A percentile compares a stretch with the other conserved stretches of the same genome.
These are phyloP conservation scores for Flaveria bidentis DNA, from an alignment of 129 eudicot genomes.

Conservation along the genomic window DNA sequence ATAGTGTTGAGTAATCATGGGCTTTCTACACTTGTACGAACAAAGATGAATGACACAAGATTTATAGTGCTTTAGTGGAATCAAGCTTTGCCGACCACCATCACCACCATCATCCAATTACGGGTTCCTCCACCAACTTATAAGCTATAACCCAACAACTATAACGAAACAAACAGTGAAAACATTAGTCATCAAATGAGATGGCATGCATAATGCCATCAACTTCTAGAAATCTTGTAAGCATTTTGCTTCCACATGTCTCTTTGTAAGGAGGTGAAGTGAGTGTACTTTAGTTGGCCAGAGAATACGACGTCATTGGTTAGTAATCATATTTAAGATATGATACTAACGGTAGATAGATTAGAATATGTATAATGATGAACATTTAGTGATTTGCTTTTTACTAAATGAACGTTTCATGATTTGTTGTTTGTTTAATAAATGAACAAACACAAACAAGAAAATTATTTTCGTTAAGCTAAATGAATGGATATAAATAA, in stretches of 20 bases:
- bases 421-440: too few species aligned
- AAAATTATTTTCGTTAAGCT: too few species aligned
- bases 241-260: constrained; percentile 19
- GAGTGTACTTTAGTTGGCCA: constrained; percentile 5
- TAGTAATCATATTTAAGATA: too few species aligned
- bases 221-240: constrained; percentile 6
- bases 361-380: too few species aligned
- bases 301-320: too few species aligned
- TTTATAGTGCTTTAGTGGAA: constrained; percentile 26
- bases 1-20: constrained; percentile 23
- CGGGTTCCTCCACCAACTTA: constrained; percentile 10
- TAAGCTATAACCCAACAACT: constrained; percentile 17
- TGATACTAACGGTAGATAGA: too few species aligned
- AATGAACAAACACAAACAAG: too few species aligned
- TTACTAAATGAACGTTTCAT: too few species aligned
- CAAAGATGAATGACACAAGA: neutral
- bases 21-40: constrained; percentile 33
- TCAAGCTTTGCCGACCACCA: constrained; percentile 21
- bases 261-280: constrained; percentile 1
- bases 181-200: constrained; percentile 3
- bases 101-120: neutral
- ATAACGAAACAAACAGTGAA: constrained; percentile 12
- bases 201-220: constrained; percentile 29
- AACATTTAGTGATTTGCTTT: too few species aligned
- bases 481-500: too few species aligned